phyloP scores from a whole-genome alignment of 2,329 filamentous ascomycete species.

The Beauveria bassiana region DNA sequence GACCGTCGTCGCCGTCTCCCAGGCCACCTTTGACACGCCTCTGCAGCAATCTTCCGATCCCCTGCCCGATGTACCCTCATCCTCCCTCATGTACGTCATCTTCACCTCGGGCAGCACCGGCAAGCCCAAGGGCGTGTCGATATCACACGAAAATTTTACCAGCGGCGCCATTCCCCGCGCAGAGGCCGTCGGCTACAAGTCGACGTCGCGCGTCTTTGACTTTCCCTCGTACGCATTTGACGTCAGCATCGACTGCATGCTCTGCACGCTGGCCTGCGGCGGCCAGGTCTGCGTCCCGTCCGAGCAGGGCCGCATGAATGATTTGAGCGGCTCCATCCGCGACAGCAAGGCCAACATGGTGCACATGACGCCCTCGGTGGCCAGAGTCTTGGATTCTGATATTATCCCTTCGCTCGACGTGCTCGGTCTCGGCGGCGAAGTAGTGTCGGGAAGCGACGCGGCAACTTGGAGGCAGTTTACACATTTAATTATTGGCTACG shows the following conservation, averaged over 20 bases:
- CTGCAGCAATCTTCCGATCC: slow-evolving; percentile 13
- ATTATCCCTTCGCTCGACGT: slow-evolving; percentile 39
- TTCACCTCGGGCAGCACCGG: slow-evolving; percentile 61
- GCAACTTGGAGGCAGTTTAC: slow-evolving; percentile 38
- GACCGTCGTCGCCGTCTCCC: slow-evolving; percentile 27
- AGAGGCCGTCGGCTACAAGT: slow-evolving; percentile 33
- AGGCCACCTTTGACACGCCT: slow-evolving; percentile 19
- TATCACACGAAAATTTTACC: slow-evolving; percentile 39
- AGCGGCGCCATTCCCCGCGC: slow-evolving; percentile 37
- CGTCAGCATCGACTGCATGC: slow-evolving; percentile 46
- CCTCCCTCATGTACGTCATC: slow-evolving; percentile 45
- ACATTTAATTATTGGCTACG: slow-evolving; percentile 43
- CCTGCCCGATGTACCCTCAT: slow-evolving; percentile 33
- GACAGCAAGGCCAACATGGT: slow-evolving; percentile 39
- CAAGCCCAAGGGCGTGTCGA: slow-evolving; percentile 54
- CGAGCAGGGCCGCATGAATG: slow-evolving; percentile 44
- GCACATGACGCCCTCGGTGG: slow-evolving; percentile 44
- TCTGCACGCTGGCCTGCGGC: slow-evolving; percentile 42
- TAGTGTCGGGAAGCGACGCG: slow-evolving; percentile 44
- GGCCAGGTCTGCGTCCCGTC: slow-evolving; percentile 47
- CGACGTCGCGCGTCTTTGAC: slow-evolving; percentile 36
- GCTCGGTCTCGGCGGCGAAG: slow-evolving; percentile 43
- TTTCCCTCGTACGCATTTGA: slow-evolving; percentile 49
- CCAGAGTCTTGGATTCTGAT: slow-evolving; percentile 37
- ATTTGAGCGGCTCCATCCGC: slow-evolving; percentile 38